phyloP scores from a whole-genome alignment of 345 rosid species.

The Brassica carinata region DNA sequence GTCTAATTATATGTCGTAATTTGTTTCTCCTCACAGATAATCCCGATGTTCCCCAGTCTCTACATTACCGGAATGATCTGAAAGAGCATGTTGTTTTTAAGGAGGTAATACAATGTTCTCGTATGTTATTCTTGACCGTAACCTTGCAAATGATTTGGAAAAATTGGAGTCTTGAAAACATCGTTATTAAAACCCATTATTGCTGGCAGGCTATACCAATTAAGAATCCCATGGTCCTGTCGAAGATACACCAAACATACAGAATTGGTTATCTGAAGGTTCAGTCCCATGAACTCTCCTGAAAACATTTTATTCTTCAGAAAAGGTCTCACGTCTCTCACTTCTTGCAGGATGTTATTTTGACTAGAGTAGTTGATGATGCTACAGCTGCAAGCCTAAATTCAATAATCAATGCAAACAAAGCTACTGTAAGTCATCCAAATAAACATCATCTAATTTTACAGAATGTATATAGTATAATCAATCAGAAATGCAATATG shows the following conservation, averaged over 20 bases:
- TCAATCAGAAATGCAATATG: slow-evolving; percentile 9
- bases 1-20: neutral
- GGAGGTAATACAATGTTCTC: slow-evolving; percentile 62
- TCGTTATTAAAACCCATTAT: slow-evolving; percentile 10
- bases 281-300: slow-evolving; percentile 29
- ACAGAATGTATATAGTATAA: neutral
- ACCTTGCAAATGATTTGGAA: slow-evolving; percentile 2
- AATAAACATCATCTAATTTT: slow-evolving; percentile 1
- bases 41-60: slow-evolving; percentile 63
- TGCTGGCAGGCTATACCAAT: slow-evolving; percentile 76
- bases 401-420: slow-evolving; percentile 71
- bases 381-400: slow-evolving; percentile 62
- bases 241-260: slow-evolving; percentile 87
- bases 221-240: slow-evolving; percentile 62
- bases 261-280: slow-evolving; percentile 94
- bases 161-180: slow-evolving; percentile 13
- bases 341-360: slow-evolving; percentile 76
- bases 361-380: slow-evolving; percentile 79
- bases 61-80: slow-evolving; percentile 69
- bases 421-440: slow-evolving; percentile 66
- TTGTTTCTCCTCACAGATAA: slow-evolving; percentile 58
- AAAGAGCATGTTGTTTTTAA: slow-evolving; percentile 76
- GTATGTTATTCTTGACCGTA: neutral
- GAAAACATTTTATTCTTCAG: slow-evolving; percentile 10
- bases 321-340: slow-evolving; percentile 4